Evolutionary conservation across 495 filamentous ascomycete genomes (phyloP).

Genomic region (Talaromyces borbonicus): DNA sequence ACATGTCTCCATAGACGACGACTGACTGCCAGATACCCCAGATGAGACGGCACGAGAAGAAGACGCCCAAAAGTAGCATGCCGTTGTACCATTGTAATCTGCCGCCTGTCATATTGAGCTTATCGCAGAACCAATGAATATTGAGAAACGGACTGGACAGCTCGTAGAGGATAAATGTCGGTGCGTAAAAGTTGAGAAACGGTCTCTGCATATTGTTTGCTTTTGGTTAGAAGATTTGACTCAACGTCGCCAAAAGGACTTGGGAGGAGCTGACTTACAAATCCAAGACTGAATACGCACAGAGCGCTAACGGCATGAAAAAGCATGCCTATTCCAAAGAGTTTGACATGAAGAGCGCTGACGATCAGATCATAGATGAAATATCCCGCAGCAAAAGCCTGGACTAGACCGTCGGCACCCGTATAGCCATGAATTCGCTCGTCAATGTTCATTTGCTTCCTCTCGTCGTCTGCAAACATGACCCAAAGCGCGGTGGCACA

Average conservation of each 20-base stretch:
- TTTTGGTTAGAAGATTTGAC: neutral
- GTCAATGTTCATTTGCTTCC: conserved; percentile 56
- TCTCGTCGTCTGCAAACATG: conserved; percentile 69
- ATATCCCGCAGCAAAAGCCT: conserved; percentile 83
- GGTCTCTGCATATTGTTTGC: conserved; percentile 50
- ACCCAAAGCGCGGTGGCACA: conserved; percentile 70
- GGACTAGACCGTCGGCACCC: conserved; percentile 68
- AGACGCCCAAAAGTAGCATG: conserved; percentile 48
- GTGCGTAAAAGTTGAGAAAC: conserved; percentile 87
- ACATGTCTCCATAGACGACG: conserved; percentile 74
- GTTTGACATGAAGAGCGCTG: conserved; percentile 55
- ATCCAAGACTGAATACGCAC: conserved; percentile 81
- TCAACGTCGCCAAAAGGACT: no score
- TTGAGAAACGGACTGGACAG: conserved; percentile 90
- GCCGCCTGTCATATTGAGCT: conserved; percentile 86
- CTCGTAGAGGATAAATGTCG: conserved; percentile 94
- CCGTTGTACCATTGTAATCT: conserved; percentile 69
- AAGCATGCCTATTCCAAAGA: conserved; percentile 84
- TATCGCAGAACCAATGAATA: conserved; percentile 99
- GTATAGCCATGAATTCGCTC: conserved; percentile 90
- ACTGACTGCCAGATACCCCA: conserved; percentile 83
- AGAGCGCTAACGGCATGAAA: conserved; percentile 83
- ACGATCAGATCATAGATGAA: conserved; percentile 88
- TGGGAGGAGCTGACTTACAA: conserved; percentile 50
- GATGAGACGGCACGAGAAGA: conserved; percentile 81